Evolutionary conservation across 2,329 filamentous ascomycete genomes (phyloP).

Genomic region (Beauveria pseudobassiana): DNA sequence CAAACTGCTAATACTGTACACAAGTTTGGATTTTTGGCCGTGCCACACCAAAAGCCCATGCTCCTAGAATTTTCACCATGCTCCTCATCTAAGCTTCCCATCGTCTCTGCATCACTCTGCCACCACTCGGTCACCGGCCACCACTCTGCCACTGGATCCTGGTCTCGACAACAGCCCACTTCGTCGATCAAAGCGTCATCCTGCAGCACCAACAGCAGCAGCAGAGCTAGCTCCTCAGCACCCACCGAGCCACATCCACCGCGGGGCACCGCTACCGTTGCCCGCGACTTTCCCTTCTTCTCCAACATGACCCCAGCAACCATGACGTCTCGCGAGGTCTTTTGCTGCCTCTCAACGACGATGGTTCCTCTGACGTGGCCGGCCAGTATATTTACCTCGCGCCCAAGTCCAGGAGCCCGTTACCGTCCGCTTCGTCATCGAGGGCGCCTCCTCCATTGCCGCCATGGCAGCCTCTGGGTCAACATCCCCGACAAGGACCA

Average conservation of each 20-base stretch:
- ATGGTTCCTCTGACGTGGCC: constrained; percentile 82
- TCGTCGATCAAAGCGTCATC: constrained; percentile 1
- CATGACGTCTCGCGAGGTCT: constrained; percentile 65
- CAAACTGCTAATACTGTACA: background rate
- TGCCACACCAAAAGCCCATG: constrained; percentile 1
- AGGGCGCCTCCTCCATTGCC: constrained; percentile 94
- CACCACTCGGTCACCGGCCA: background rate
- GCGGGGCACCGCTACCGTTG: constrained; percentile 6
- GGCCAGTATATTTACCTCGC: constrained; percentile 90
- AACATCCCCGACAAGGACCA: constrained; percentile 78
- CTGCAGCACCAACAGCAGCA: background rate
- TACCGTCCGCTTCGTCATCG: constrained; percentile 78
- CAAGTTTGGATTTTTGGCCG: background rate
- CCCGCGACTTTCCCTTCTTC: constrained; percentile 18
- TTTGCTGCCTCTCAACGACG: constrained; percentile 86
- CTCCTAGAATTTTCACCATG: background rate
- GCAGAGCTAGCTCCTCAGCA: background rate
- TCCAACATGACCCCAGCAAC: constrained; percentile 50
- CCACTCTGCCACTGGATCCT: background rate
- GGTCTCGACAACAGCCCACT: background rate
- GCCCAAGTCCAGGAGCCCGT: constrained; percentile 67
- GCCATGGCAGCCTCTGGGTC: constrained; percentile 90
- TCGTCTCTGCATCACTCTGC: background rate
- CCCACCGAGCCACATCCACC: constrained; percentile 7
- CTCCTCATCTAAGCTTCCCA: background rate